Base-by-base conservation (phyloP, 768 basidiomycete species). In the Strobilomyces dryophilus region DNA sequence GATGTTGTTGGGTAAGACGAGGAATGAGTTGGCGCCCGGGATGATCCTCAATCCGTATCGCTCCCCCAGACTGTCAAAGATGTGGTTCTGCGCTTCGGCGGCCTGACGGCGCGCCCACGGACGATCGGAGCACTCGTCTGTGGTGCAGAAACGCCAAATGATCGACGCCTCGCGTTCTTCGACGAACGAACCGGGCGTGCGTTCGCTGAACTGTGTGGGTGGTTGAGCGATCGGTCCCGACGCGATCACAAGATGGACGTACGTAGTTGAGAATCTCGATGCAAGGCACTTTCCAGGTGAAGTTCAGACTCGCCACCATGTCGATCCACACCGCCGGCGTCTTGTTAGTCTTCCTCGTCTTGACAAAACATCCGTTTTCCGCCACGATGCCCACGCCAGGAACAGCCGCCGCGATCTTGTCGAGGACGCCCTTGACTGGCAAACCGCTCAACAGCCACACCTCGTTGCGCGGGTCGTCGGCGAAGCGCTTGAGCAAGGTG, bases 41-140 rank as follows among this genome's bases (percentile, higher is more conserved):
- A 92, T 87, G 63, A 92, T 92, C 21, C 90, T 84, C 9, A 93
- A 72, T 1, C 87, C 86, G 63, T 88, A 92, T 0, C 87, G 83
- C 65, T 92, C 89, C 39, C 89, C 89, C 32, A 91, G 82, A 59
- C 85, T 87, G 66, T 92, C 91, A 63, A 90, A 92, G 57, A 92
- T 89, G 61, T 93, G 92, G 69, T 94, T 94, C 70, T 93, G 92
- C 20, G 92, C 92, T 66, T 92, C 91, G 0, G 89, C 89, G 1
- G 92, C 92, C 65, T 93, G 91, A 20, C 92, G 74, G 31, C 86
- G 79, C 0, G 90, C 92, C 92, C 92, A 94, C 51, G 81, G 82
- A 11, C 85, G 76, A 61, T 89, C 87, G 0, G 81, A 67, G 37
- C 73, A 70, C 35, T 82, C 77, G 34, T 74, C 69, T 62, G 1